Evolutionary conservation across 2,329 filamentous ascomycete genomes (phyloP).

Genomic region (Calcarisporium arbuscula): DNA sequence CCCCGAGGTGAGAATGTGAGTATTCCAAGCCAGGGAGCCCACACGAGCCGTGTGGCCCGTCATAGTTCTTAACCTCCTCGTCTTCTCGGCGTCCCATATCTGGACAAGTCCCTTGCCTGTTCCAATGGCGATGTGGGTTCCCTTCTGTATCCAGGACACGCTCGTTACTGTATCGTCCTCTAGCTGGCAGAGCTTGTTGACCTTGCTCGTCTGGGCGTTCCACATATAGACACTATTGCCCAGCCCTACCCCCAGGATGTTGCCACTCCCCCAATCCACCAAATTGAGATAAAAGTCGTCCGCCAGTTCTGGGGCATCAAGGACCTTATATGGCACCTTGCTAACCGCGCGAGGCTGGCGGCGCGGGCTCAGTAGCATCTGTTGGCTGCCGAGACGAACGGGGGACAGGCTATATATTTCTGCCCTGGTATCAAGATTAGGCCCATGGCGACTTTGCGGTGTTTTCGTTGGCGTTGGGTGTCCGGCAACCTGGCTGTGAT

Average conservation of each 20-base stretch:
- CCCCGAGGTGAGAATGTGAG: conserved; percentile 92
- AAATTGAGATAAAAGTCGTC: conserved; percentile 98
- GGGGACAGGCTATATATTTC: conserved; percentile 95
- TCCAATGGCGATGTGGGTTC: conserved; percentile 90
- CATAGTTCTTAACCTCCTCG: conserved; percentile 86
- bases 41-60: conserved; percentile 91
- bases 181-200: conserved; percentile 89
- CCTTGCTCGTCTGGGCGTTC: conserved; percentile 86
- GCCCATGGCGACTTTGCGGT: conserved; percentile 78
- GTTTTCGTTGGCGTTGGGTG: conserved; percentile 86
- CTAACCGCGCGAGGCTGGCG: conserved; percentile 85
- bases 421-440: conserved; percentile 81
- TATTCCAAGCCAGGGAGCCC: conserved; percentile 93
- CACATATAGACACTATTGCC: conserved; percentile 96
- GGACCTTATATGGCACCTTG: conserved; percentile 95
- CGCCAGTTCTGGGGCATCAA: conserved; percentile 91
- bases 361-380: conserved; percentile 84
- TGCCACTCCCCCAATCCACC: conserved; percentile 95
- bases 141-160: conserved; percentile 97
- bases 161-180: conserved; percentile 93
- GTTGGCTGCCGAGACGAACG: conserved; percentile 86
- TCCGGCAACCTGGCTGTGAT: conserved; percentile 64
- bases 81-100: conserved; percentile 92
- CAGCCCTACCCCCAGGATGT: conserved; percentile 86
- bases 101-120: conserved; percentile 92